Conservation (phyloP, 2,329 filamentous ascomycete genomes). For the Pseudocercospora macadamiae region DNA sequence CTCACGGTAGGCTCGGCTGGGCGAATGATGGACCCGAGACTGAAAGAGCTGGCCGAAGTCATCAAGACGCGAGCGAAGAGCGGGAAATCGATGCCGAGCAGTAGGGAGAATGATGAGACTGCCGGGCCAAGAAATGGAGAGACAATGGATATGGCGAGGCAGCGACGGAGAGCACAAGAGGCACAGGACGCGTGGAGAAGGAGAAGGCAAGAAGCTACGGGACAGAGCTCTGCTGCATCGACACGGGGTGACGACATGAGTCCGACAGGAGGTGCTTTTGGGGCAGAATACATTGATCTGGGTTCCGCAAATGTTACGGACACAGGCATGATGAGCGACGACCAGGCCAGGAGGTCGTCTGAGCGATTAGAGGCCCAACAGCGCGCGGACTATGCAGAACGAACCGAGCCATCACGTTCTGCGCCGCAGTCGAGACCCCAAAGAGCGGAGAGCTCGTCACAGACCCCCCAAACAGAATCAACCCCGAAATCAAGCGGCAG, state of each 20-base stretch:
- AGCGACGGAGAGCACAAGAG: constrained; percentile 25
- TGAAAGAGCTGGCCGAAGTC: constrained; percentile 44
- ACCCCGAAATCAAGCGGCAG: constrained; percentile 35
- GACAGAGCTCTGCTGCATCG: neutral
- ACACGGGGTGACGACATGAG: constrained; percentile 43
- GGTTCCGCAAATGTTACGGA: constrained; percentile 20
- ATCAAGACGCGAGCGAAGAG: constrained; percentile 34
- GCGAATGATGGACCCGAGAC: constrained; percentile 43
- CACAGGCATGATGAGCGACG: constrained; percentile 37
- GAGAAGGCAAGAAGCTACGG: constrained; percentile 7
- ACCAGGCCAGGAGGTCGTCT: constrained; percentile 26
- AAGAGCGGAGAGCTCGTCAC: neutral
- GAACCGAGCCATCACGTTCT: neutral
- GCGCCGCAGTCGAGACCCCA: neutral
- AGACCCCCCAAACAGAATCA: neutral
- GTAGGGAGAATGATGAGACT: constrained; percentile 26
- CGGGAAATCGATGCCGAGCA: constrained; percentile 8
- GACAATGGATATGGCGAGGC: constrained; percentile 36
- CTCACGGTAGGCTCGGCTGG: constrained; percentile 40
- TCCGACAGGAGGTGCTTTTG: constrained; percentile 41
- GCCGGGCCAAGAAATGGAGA: constrained; percentile 29
- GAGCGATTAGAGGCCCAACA: constrained; percentile 14
- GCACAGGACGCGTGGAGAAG: constrained; percentile 30
- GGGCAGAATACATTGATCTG: constrained; percentile 37
- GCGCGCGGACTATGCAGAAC: constrained; percentile 13